phyloP scores from a whole-genome alignment of 2,329 filamentous ascomycete genomes.

The Sclerotiophoma versabilis region DNA sequence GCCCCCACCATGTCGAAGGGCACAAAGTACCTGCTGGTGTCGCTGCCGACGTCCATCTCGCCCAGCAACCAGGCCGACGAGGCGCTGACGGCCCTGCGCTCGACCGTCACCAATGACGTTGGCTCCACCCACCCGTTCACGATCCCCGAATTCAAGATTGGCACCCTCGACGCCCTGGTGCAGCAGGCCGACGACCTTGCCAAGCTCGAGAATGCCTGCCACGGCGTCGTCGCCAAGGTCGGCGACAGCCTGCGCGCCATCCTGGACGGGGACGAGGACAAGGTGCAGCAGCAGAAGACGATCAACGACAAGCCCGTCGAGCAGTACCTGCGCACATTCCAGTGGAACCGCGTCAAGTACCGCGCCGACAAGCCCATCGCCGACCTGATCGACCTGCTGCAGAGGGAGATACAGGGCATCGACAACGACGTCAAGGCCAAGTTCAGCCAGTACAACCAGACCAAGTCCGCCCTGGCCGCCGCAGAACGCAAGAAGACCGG shows the following conservation, averaged over 20 bases:
- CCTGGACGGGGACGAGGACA: slow-evolving; percentile 83
- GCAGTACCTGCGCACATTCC: slow-evolving; percentile 86
- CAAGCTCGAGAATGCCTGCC: slow-evolving; percentile 83
- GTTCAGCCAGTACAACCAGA: slow-evolving; percentile 90
- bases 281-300: slow-evolving; percentile 84
- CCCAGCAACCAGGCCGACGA: slow-evolving; percentile 81
- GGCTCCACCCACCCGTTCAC: slow-evolving; percentile 78
- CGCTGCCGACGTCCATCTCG: slow-evolving; percentile 86
- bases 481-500: slow-evolving; percentile 90
- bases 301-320: slow-evolving; percentile 98
- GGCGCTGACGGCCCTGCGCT: slow-evolving; percentile 76
- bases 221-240: slow-evolving; percentile 85
- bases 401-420: slow-evolving; percentile 91
- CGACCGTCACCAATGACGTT: slow-evolving; percentile 76
- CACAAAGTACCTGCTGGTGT: slow-evolving; percentile 83
- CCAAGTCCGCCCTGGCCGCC: slow-evolving; percentile 82
- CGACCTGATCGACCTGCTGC: slow-evolving; percentile 85
- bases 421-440: slow-evolving; percentile 97
- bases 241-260: slow-evolving; percentile 83
- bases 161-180: slow-evolving; percentile 91
- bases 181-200: slow-evolving; percentile 94
- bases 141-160: slow-evolving; percentile 96
- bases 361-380: slow-evolving; percentile 87
- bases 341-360: slow-evolving; percentile 98
- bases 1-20: slow-evolving; percentile 52